Evolutionary conservation across 2,329 filamentous ascomycete genomes (phyloP).

Genomic region (Hymenoscyphus scutula): DNA sequence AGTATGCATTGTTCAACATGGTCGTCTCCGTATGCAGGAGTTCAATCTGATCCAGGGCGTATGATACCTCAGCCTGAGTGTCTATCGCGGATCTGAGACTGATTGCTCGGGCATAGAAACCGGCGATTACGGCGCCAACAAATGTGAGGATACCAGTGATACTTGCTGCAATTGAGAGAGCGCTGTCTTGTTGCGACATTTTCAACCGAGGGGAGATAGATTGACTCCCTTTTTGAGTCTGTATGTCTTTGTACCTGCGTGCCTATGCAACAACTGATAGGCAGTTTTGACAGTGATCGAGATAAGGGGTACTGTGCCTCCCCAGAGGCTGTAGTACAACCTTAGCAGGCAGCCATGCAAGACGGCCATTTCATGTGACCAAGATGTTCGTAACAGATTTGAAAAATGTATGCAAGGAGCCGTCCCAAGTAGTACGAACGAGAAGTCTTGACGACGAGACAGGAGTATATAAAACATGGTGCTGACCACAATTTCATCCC

Average conservation of each 20-base stretch:
- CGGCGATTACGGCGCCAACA: constrained; percentile 21
- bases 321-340: neutral
- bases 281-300: neutral
- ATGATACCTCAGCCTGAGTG: constrained; percentile 25
- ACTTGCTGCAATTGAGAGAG: constrained; percentile 21
- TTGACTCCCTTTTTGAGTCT: neutral
- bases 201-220: neutral
- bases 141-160: constrained; percentile 27
- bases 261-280: neutral
- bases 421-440: neutral
- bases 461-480: neutral
- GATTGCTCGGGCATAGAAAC: constrained; percentile 23
- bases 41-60: constrained; percentile 25
- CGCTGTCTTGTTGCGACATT: constrained; percentile 15
- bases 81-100: constrained; percentile 25
- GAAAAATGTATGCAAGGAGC: neutral
- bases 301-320: neutral
- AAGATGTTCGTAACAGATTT: neutral
- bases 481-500: neutral
- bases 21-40: constrained; percentile 26
- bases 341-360: neutral
- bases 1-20: constrained; percentile 27
- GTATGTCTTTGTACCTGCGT: neutral
- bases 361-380: neutral
- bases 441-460: neutral